Conservation (phyloP, 2,329 filamentous ascomycete genomes). For the Aspergillus fumigatiaffinis region DNA sequence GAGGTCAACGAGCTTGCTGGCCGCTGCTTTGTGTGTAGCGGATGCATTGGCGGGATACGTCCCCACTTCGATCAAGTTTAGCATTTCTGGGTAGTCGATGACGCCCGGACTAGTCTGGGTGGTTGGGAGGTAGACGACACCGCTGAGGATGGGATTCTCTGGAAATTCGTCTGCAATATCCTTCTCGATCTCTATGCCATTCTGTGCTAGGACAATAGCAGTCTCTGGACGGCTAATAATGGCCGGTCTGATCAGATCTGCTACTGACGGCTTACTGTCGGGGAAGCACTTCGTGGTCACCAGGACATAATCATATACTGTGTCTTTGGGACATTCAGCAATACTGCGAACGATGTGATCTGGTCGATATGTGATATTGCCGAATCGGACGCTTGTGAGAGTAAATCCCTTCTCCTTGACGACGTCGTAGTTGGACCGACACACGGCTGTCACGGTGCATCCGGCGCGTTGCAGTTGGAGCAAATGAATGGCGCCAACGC, state of each 20-base stretch:
- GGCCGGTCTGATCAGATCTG: conserved; percentile 37
- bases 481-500: conserved; percentile 28
- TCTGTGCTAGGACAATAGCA: conserved; percentile 58
- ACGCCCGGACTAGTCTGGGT: conserved; percentile 49
- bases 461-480: conserved; percentile 26
- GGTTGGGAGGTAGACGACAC: conserved; percentile 53
- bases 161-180: conserved; percentile 51
- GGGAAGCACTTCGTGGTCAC: conserved; percentile 47
- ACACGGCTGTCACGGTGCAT: conserved; percentile 27
- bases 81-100: conserved; percentile 41
- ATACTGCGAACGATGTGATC: conserved; percentile 16
- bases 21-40: conserved; percentile 25
- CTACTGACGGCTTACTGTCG: conserved; percentile 29
- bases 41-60: conserved; percentile 41
- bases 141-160: conserved; percentile 51
- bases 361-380: conserved; percentile 20
- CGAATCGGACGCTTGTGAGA: conserved; percentile 23
- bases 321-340: conserved; percentile 15
- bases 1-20: conserved; percentile 39
- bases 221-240: conserved; percentile 39
- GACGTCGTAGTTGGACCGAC: conserved; percentile 30
- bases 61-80: conserved; percentile 50
- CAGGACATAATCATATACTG: conserved; percentile 46
- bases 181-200: conserved; percentile 59
- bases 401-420: conserved; percentile 24